Conservation (phyloP, 2,329 filamentous ascomycete genomes). For the Herpotrichia juniperi region DNA sequence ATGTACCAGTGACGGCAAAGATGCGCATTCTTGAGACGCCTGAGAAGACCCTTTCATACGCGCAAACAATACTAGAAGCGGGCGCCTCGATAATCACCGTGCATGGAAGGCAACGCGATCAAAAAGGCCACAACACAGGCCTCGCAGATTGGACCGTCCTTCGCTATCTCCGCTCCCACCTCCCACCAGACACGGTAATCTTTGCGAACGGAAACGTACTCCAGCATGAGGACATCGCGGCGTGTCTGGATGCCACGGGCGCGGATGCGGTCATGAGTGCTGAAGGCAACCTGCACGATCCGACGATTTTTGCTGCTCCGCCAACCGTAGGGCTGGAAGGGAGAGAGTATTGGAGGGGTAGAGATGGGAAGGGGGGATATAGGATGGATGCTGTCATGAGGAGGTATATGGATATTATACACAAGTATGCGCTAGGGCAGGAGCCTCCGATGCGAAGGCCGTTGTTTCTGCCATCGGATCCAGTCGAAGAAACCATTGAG, state of each 20-base stretch:
- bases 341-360: slow-evolving; percentile 83
- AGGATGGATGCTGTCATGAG: slow-evolving; percentile 86
- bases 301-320: slow-evolving; percentile 77
- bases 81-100: slow-evolving; percentile 94
- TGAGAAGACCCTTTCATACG: slow-evolving; percentile 88
- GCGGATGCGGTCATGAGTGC: slow-evolving; percentile 95
- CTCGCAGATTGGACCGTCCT: slow-evolving; percentile 91
- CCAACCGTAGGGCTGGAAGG: slow-evolving; percentile 70
- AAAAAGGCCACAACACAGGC: slow-evolving; percentile 95
- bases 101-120: slow-evolving; percentile 85
- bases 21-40: slow-evolving; percentile 87
- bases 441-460: slow-evolving; percentile 71
- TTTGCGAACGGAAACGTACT: slow-evolving; percentile 97
- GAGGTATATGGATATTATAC: slow-evolving; percentile 88
- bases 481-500: slow-evolving; percentile 1
- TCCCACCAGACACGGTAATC: slow-evolving; percentile 87
- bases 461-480: slow-evolving; percentile 71
- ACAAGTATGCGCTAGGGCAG: slow-evolving; percentile 73
- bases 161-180: slow-evolving; percentile 77
- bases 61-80: slow-evolving; percentile 81
- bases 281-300: slow-evolving; percentile 92
- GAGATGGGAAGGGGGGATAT: slow-evolving; percentile 80
- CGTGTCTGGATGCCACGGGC: slow-evolving; percentile 81
- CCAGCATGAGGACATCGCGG: slow-evolving; percentile 75
- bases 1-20: slow-evolving; percentile 91